Conservation (phyloP, 768 basidiomycete species). For the Hirschioporus abietinus region DNA sequence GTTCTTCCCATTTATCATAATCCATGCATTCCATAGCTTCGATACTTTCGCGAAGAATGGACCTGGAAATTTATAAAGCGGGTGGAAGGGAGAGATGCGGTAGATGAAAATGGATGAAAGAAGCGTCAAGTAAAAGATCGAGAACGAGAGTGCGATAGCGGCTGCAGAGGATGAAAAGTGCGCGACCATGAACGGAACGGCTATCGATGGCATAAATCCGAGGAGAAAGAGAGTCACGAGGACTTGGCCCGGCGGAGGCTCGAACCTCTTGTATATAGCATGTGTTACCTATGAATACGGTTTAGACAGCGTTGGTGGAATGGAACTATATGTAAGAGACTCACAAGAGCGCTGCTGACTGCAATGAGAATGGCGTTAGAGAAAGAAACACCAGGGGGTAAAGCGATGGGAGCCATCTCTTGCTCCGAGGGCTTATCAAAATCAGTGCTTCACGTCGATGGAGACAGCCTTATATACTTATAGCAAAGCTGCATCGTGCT, state of each 20-base stretch:
- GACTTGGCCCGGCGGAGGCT: neutral
- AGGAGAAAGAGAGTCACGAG: neutral
- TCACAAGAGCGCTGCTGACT: neutral
- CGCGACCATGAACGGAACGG: neutral
- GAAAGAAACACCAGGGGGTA: neutral
- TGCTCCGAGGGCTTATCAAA: neutral
- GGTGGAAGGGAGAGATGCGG: constrained; percentile 49
- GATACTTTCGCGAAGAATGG: constrained; percentile 38
- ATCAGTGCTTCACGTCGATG: neutral
- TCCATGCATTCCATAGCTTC: constrained; percentile 32
- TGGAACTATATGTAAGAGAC: neutral
- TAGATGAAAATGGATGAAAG: constrained; percentile 26
- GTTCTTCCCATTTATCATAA: constrained; percentile 36
- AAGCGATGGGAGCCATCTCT: neutral
- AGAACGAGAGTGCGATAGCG: constrained; percentile 10
- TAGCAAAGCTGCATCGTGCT: neutral
- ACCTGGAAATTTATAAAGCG: constrained; percentile 45
- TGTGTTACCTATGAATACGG: neutral
- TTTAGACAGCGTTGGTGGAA: neutral
- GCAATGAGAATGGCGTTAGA: neutral
- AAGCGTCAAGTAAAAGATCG: constrained; percentile 27
- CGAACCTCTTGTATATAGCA: neutral
- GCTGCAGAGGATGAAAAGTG: neutral
- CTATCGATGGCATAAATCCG: neutral
- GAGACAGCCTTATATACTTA: neutral